These are phyloP conservation scores for Aspergillus pseudoviridinutans DNA, from an alignment of 2,329 filamentous ascomycete genomes.

Conservation along the genomic window DNA sequence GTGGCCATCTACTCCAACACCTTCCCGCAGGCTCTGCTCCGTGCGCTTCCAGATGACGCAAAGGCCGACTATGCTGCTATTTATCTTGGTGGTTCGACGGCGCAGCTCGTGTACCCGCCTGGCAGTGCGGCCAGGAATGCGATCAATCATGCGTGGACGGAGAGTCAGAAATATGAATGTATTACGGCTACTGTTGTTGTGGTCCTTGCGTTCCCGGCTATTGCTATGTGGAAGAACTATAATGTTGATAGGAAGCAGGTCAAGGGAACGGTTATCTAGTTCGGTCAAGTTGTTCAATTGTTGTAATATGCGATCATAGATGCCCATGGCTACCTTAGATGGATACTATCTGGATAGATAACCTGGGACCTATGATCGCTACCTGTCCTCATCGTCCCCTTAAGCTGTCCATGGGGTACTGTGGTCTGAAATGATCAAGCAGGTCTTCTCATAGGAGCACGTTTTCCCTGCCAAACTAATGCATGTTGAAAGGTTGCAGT, in stretches of 20 bases:
- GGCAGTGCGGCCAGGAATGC: conserved; percentile 29
- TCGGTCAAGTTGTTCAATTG: too few relatives aligned
- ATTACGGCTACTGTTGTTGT: conserved; percentile 33
- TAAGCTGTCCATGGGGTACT: too few relatives aligned
- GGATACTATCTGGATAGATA: too few relatives aligned
- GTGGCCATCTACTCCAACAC: conserved; percentile 55
- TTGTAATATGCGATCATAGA: too few relatives aligned
- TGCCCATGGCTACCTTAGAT: too few relatives aligned
- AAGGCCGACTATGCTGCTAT: conserved; percentile 19
- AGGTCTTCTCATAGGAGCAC: too few relatives aligned
- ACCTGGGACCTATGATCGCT: too few relatives aligned
- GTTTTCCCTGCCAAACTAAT: too few relatives aligned
- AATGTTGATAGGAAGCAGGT: conserved; percentile 38
- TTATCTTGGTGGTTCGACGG: conserved; percentile 23
- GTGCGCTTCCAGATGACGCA: conserved; percentile 40
- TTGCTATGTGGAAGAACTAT: conserved; percentile 39
- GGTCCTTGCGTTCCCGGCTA: conserved; percentile 29
- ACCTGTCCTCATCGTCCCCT: too few relatives aligned
- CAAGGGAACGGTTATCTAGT: conserved; percentile 30
- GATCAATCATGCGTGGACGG: conserved; percentile 37
- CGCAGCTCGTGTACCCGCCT: conserved; percentile 27
- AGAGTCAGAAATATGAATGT: conserved; percentile 32
- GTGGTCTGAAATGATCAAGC: too few relatives aligned
- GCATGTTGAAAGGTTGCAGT: too few relatives aligned
- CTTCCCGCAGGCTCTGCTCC: conserved; percentile 46